Conservation (phyloP, 2,329 filamentous ascomycete species). For the Aureobasidium namibiae region DNA sequence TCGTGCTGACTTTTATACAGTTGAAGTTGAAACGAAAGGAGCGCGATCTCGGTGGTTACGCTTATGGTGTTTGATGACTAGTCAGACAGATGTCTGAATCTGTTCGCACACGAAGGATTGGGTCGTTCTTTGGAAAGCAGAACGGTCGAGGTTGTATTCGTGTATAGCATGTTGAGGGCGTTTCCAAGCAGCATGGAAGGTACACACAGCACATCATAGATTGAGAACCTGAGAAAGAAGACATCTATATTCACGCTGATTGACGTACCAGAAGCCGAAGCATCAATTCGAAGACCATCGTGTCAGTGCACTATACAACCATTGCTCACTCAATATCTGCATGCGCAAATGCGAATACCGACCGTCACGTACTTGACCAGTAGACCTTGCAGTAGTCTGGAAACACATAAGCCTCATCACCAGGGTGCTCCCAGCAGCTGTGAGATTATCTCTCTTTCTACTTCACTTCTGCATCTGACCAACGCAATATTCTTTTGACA, state of each 20-base stretch:
- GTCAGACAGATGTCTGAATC: not conserved
- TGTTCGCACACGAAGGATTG: not conserved
- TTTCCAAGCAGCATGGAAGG: not conserved
- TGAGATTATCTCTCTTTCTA: not conserved
- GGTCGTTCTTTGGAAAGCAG: too few relatives aligned
- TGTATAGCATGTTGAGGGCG: not conserved
- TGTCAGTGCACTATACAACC: too few relatives aligned
- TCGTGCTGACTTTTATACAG: not conserved
- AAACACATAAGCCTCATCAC: too few relatives aligned
- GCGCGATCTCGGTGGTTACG: constrained; percentile 10
- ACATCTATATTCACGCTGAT: too few relatives aligned
- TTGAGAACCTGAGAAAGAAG: not conserved
- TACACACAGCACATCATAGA: not conserved
- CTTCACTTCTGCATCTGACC: too few relatives aligned
- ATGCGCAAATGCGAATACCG: too few relatives aligned
- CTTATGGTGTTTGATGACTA: constrained; percentile 5
- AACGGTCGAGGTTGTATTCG: not conserved
- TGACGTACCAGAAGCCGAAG: too few relatives aligned
- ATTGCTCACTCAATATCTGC: too few relatives aligned
- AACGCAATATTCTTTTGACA: too few relatives aligned
- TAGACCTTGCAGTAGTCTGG: too few relatives aligned
- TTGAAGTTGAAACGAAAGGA: not conserved
- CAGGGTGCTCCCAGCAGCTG: not conserved
- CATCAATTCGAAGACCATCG: too few relatives aligned
- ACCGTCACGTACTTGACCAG: too few relatives aligned